Evolutionary conservation across 2,329 filamentous ascomycete species (phyloP).

Genomic region (Neopestalotiopsis sp.): DNA sequence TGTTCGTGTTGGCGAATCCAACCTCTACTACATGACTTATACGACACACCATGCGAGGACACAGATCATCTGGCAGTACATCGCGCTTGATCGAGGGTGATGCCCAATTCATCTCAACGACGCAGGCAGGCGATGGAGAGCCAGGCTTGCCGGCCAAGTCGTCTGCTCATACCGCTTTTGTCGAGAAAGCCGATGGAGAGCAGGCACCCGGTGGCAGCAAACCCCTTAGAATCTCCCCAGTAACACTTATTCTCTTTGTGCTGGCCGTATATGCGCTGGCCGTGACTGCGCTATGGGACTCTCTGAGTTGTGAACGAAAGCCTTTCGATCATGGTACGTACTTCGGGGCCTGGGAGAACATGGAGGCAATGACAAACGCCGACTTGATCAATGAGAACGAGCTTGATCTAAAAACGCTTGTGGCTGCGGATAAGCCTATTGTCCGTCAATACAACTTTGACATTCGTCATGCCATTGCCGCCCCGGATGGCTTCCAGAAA

Average conservation of each 20-base stretch:
- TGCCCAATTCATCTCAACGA: not conserved
- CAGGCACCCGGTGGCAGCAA: not conserved
- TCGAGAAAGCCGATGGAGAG: not conserved
- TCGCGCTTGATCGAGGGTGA: constrained; percentile 27
- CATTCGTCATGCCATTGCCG: constrained; percentile 35
- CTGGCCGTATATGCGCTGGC: not conserved
- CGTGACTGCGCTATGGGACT: not conserved
- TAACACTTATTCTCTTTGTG: not conserved
- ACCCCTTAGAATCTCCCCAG: no score
- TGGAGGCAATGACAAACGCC: constrained; percentile 29
- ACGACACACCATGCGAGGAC: constrained; percentile 23
- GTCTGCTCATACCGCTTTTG: not conserved
- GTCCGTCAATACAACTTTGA: constrained; percentile 39
- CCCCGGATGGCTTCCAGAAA: constrained; percentile 42
- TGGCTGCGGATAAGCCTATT: constrained; percentile 16
- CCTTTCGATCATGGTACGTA: constrained; percentile 24
- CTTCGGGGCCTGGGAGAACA: constrained; percentile 28
- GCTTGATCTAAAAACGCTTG: constrained; percentile 35
- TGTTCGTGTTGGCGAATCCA: not conserved
- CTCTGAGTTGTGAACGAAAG: not conserved
- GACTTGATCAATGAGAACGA: constrained; percentile 33
- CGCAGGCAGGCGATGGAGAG: not conserved
- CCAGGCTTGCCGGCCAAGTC: constrained; percentile 22
- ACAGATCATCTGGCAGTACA: constrained; percentile 29
- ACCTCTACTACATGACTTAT: not conserved